A percentile compares a stretch with the other conserved stretches of the same genome.
phyloP scores from a whole-genome alignment of 805 yeast genomes.

The Sugiyamaella floridensis region DNA sequence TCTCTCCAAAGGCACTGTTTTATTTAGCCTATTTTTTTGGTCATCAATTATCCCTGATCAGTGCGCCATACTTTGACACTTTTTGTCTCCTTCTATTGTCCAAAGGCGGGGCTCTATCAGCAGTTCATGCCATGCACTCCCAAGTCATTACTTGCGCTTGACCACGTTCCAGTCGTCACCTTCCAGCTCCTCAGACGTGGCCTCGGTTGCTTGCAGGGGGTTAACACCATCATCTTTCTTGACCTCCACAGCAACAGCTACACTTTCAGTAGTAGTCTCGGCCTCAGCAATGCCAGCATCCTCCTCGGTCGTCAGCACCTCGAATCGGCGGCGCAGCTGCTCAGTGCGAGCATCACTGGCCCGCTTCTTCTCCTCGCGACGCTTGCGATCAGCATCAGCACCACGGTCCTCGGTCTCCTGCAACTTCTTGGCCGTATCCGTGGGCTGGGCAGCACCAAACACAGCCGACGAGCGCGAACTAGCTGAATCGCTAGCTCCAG shows the following conservation, averaged over 20 bases:
- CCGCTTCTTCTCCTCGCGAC: conserved; percentile 9
- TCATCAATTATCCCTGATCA: no score
- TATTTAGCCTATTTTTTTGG: no score
- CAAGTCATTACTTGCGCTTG: conserved; percentile 11
- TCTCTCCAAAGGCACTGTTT: no score
- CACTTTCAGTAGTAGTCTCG: conserved; percentile 1
- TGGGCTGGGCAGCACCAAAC: conserved; percentile 82
- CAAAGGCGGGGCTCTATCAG: no score
- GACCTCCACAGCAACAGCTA: neutral
- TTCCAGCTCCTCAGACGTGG: conserved; percentile 18
- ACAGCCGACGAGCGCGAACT: conserved; percentile 38
- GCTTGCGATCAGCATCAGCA: conserved; percentile 8
- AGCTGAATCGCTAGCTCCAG: conserved; percentile 24
- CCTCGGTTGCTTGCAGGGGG: conserved; percentile 10
- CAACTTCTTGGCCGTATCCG: conserved; percentile 62
- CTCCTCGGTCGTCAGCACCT: conserved; percentile 50
- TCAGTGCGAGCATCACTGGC: conserved; percentile 11
- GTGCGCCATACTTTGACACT: no score
- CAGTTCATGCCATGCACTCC: neutral
- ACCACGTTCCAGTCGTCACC: conserved; percentile 24
- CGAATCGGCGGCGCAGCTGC: conserved; percentile 18
- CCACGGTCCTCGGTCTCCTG: conserved; percentile 47
- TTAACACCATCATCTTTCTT: neutral
- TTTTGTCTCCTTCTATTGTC: conserved; percentile 1
- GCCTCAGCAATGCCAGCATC: conserved; percentile 11